phyloP scores from a whole-genome alignment of 1,284 basidiomycete species.

The Tilletia setariae region DNA sequence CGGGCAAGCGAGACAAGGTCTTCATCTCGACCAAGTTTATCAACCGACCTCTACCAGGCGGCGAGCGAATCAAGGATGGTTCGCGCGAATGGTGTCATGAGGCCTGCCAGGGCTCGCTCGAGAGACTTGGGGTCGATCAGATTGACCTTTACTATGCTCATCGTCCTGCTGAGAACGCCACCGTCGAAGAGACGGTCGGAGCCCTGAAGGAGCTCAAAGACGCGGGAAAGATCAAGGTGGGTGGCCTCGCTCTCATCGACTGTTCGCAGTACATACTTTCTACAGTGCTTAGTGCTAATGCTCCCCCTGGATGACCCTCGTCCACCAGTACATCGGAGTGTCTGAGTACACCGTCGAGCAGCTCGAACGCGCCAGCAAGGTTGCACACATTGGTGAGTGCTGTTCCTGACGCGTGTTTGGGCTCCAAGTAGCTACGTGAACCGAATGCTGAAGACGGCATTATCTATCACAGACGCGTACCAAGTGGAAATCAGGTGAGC shows the following conservation, averaged over 20 bases:
- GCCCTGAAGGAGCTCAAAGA: slow-evolving; percentile 73
- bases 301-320: too few relatives aligned
- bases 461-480: slow-evolving; percentile 45
- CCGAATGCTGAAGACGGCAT: slow-evolving; percentile 40
- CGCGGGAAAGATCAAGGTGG: slow-evolving; percentile 61
- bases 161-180: slow-evolving; percentile 55
- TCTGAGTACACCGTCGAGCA: slow-evolving; percentile 48
- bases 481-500: slow-evolving; percentile 59
- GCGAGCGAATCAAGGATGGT: slow-evolving; percentile 26
- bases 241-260: neutral
- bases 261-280: too few relatives aligned
- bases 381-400: slow-evolving; percentile 55
- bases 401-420: too few relatives aligned
- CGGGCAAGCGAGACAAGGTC: slow-evolving; percentile 50
- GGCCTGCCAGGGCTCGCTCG: slow-evolving; percentile 51
- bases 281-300: too few relatives aligned
- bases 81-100: slow-evolving; percentile 47
- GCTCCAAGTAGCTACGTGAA: too few relatives aligned
- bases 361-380: slow-evolving; percentile 31
- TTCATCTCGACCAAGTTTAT: slow-evolving; percentile 57
- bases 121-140: slow-evolving; percentile 52
- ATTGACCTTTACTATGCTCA: slow-evolving; percentile 58
- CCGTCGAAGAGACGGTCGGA: slow-evolving; percentile 69
- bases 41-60: slow-evolving; percentile 31
- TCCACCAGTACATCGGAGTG: slow-evolving; percentile 71